A percentile compares a stretch with the other conserved stretches of the same genome.
Conservation (phyloP, 495 filamentous ascomycete species). For the Aspergillus ellipticus region DNA sequence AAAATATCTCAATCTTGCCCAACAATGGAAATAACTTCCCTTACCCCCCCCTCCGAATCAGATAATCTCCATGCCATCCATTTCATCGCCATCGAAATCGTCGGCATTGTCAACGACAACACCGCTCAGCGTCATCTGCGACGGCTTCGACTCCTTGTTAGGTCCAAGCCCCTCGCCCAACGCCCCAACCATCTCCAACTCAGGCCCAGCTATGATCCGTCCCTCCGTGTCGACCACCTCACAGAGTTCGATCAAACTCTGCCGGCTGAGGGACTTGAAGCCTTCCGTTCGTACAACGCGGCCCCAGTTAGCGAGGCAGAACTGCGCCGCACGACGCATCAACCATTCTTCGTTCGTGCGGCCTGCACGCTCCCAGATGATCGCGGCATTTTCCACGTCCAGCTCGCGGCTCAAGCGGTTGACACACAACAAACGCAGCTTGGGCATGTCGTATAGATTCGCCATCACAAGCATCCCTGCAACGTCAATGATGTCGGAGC, state of each 20-base stretch:
- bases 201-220: slow-evolving; percentile 76
- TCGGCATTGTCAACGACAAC: slow-evolving; percentile 55
- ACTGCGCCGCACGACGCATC: slow-evolving; percentile 76
- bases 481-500: slow-evolving; percentile 74
- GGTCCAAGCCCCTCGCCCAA: slow-evolving; percentile 55
- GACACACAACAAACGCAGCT: slow-evolving; percentile 83
- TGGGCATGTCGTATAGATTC: slow-evolving; percentile 94
- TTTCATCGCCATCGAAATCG: slow-evolving; percentile 65
- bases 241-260: slow-evolving; percentile 81
- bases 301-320: slow-evolving; percentile 92
- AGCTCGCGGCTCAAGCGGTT: slow-evolving; percentile 83
- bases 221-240: slow-evolving; percentile 90
- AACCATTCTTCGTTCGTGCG: slow-evolving; percentile 91
- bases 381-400: slow-evolving; percentile 89
- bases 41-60: slow-evolving; percentile 28
- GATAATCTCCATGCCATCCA: slow-evolving; percentile 63
- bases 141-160: slow-evolving; percentile 38
- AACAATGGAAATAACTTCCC: background rate
- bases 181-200: slow-evolving; percentile 74
- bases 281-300: slow-evolving; percentile 84
- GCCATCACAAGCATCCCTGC: slow-evolving; percentile 97
- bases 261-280: slow-evolving; percentile 73
- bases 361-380: slow-evolving; percentile 92
- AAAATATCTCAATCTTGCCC: background rate
- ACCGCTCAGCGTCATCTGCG: slow-evolving; percentile 49